Base-by-base conservation (phyloP, 2,329 filamentous ascomycete species). In the Emmonsia crescens region DNA sequence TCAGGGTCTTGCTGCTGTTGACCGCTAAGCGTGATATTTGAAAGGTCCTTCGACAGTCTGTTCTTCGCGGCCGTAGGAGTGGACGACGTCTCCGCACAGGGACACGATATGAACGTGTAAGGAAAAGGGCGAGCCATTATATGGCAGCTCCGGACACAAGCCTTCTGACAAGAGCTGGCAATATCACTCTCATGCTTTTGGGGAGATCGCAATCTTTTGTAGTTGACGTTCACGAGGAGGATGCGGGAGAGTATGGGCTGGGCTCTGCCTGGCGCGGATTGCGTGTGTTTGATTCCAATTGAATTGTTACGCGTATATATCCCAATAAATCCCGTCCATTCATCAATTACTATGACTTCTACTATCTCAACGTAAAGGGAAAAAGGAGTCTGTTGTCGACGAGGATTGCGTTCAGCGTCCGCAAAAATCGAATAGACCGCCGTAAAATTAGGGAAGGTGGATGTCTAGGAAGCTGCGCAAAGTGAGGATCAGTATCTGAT, bases 1-100 rank as follows among this genome's bases (percentile, higher is more conserved):
- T 73, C 70, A 8, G 74, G 69, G 38, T 69, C 66, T 16, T 72
- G 61, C 16, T 72, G 61, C 16, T 69, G 67, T 52, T 71, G 69
- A 19, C 33, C 44, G 21, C 46, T 54, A n/a, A 67, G 60, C 2
- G 60, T 60, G n/a, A 67, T 51, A 16, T 48, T 60, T 19, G 65
- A 66, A 36, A 66, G 60, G 36, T 66, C 64, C 52, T 60, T 64
- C n/a, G 65, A 67, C 24, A 67, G 56, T 27, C 63, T 60, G 57
- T 63, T 63, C 27, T 59, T 61, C 21, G 60, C 29, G n/a, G 56
- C 60, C 42, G 54, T 59, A 56, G 29, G 59, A 40, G 2, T n/a
- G 19, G 46, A 19, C 59, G 64, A 59, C 14, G 27, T 64, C 44
- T 67, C 63, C n/a, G 63, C 60, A 54, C 66, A 67, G 36, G 66